Conservation (phyloP, 345 rosid species). For the Bruguiera parviflora region DNA sequence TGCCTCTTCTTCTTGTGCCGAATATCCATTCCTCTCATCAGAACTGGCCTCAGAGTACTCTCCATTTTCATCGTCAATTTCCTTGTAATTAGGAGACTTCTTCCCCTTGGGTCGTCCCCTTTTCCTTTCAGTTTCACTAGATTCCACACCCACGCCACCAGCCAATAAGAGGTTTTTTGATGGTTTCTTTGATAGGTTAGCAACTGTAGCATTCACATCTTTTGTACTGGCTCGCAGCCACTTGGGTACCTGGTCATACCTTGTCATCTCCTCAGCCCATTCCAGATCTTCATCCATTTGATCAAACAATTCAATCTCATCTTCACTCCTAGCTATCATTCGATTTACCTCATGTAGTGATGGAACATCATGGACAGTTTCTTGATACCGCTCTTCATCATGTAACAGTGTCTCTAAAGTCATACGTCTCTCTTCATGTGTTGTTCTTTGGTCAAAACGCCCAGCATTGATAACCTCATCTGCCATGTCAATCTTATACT, state of each 20-base stretch:
- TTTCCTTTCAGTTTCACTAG: constrained; percentile 72
- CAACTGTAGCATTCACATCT: constrained; percentile 71
- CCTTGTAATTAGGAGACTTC: constrained; percentile 83
- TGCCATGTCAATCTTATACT: constrained; percentile 99
- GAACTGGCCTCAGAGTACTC: constrained; percentile 87
- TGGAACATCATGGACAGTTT: constrained; percentile 98
- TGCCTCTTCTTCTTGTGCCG: constrained; percentile 84
- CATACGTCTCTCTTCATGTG: constrained; percentile 98
- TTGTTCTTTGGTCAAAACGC: constrained; percentile 99
- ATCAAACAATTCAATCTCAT: constrained; percentile 93
- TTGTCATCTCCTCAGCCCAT: constrained; percentile 94
- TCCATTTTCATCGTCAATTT: constrained; percentile 84
- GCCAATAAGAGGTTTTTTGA: constrained; percentile 59
- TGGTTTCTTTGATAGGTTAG: constrained; percentile 84
- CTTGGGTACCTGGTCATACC: constrained; percentile 89
- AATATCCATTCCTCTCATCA: constrained; percentile 75
- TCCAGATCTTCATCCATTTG: constrained; percentile 99
- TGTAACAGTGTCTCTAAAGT: constrained; percentile 96
- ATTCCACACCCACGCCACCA: constrained; percentile 44
- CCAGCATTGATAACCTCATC: constrained; percentile 99
- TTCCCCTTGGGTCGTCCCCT: constrained; percentile 87
- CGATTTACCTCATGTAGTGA: constrained; percentile 89
- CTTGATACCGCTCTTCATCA: constrained; percentile 98
- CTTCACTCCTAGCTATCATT: constrained; percentile 97
- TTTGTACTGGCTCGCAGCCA: constrained; percentile 89